Percentiles rank a stretch among this genome's conserved stretches.
phyloP scores from a whole-genome alignment of 305 asterid genomes.

The Galium porrigens region DNA sequence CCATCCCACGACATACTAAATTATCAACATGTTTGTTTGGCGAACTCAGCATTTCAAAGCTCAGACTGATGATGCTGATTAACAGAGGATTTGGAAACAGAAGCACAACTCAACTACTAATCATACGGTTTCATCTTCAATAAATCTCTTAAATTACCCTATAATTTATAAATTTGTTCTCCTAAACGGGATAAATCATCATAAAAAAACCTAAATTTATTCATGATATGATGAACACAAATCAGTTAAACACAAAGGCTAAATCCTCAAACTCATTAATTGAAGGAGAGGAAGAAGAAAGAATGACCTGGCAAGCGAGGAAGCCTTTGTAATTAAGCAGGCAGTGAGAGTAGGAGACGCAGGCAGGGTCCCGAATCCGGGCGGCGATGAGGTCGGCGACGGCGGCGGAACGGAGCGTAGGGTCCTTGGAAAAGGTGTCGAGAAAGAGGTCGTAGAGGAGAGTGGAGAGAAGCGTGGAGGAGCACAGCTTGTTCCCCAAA shows the following conservation, averaged over 20 bases:
- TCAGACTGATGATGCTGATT: neutral
- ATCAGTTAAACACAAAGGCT: too few species aligned
- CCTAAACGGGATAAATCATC: neutral
- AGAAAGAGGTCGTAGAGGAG: slow-evolving; percentile 37
- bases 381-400: slow-evolving; percentile 60
- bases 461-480: slow-evolving; percentile 55
- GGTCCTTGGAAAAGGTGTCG: slow-evolving; percentile 49
- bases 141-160: too few species aligned
- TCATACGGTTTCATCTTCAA: neutral
- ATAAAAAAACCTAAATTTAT: neutral
- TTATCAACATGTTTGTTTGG: neutral
- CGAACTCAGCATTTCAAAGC: neutral
- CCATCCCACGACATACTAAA: neutral
- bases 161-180: too few species aligned
- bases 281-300: neutral
- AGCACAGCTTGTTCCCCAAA: slow-evolving; percentile 78
- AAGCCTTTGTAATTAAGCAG: slow-evolving; percentile 34
- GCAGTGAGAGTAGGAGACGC: slow-evolving; percentile 35
- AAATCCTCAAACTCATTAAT: neutral
- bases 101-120: neutral
- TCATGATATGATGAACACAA: neutral
- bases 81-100: neutral
- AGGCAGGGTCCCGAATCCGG: slow-evolving; percentile 31
- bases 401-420: slow-evolving; percentile 62
- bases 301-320: slow-evolving; percentile 30